Evolutionary conservation across 176 grass and related monocot genomes (phyloP).

Genomic region (Oryza australiensis): DNA sequence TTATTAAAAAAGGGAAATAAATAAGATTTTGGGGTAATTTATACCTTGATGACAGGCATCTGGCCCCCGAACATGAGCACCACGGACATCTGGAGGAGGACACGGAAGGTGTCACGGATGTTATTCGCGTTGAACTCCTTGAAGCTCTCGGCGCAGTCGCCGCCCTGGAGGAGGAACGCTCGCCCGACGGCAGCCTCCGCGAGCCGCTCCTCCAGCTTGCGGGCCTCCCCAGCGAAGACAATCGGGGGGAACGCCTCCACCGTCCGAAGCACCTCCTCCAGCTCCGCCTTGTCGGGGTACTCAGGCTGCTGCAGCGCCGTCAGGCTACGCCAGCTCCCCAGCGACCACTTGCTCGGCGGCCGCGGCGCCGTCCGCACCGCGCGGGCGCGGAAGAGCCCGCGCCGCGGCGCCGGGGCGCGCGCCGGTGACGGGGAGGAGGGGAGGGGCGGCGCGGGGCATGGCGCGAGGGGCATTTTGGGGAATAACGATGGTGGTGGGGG

Average conservation of each 20-base stretch:
- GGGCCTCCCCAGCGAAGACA: conserved; percentile 88
- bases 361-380: conserved; percentile 62
- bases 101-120: conserved; percentile 77
- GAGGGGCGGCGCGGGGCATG: conserved; percentile 12
- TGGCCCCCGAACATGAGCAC: conserved; percentile 93
- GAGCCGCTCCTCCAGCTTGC: conserved; percentile 75
- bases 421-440: conserved; percentile 6
- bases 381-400: conserved; percentile 25
- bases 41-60: conserved; percentile 76
- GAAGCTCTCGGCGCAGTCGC: conserved; percentile 87
- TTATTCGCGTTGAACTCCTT: conserved; percentile 90
- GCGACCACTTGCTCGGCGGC: conserved; percentile 56
- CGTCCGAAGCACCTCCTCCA: conserved; percentile 64
- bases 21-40: background rate
- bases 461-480: conserved; percentile 33
- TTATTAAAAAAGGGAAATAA: background rate
- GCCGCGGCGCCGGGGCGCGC: background rate
- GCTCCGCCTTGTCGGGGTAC: conserved; percentile 63
- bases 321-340: conserved; percentile 67
- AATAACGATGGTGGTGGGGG: background rate
- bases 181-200: conserved; percentile 74
- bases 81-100: conserved; percentile 79
- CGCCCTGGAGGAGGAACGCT: conserved; percentile 81
- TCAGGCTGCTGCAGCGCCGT: conserved; percentile 72
- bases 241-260: conserved; percentile 84